A percentile compares a stretch with the other conserved stretches of the same genome.
Conservation (phyloP, 345 rosid species). For the Psidium friedrichsthalianum region DNA sequence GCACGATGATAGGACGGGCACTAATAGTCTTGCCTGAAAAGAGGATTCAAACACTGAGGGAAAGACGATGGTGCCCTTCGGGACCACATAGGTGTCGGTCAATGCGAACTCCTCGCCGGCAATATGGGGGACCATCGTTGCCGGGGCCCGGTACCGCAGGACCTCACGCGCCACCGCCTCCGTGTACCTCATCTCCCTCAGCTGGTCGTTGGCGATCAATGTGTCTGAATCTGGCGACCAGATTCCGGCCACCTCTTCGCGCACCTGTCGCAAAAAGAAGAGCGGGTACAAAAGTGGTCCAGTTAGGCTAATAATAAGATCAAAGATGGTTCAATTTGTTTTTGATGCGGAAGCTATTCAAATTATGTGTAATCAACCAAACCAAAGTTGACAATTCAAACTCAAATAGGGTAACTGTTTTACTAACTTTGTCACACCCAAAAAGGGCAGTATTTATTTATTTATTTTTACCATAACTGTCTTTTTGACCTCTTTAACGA, state of each 20-base stretch:
- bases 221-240: conserved; percentile 67
- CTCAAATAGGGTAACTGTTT: too few species aligned
- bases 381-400: not conserved
- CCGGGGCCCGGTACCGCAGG: conserved; percentile 62
- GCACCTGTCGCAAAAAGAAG: conserved; percentile 15
- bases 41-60: conserved; percentile 81
- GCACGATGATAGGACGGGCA: not conserved
- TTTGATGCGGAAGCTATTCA: not conserved
- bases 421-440: not conserved
- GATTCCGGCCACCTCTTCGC: conserved; percentile 48
- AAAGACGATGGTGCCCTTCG: conserved; percentile 70
- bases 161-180: conserved; percentile 88
- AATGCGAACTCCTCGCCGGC: conserved; percentile 54
- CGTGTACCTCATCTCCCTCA: conserved; percentile 73
- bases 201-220: conserved; percentile 45
- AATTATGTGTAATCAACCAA: not conserved
- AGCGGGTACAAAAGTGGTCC: too few species aligned
- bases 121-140: conserved; percentile 77
- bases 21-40: conserved; percentile 19
- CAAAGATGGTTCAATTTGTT: not conserved
- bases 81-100: conserved; percentile 61
- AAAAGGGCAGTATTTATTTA: not conserved
- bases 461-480: not conserved
- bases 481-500: not conserved
- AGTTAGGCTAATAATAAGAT: not conserved